Evolutionary conservation across 495 filamentous ascomycete species (phyloP).

Genomic region (Xylaria intraflava): DNA sequence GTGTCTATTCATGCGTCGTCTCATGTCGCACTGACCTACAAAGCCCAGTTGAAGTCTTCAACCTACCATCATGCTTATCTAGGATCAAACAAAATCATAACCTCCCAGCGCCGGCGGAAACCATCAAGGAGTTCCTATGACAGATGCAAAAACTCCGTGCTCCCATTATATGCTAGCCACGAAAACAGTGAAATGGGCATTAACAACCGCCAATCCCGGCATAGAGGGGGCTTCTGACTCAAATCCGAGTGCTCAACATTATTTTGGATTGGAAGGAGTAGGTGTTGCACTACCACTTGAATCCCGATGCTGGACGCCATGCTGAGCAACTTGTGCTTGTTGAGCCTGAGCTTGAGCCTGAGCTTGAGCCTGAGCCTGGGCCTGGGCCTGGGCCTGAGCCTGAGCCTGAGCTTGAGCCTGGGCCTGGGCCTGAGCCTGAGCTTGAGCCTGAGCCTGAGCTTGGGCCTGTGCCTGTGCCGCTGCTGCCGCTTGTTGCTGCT

Average conservation of each 20-base stretch:
- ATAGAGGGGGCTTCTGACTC: background rate
- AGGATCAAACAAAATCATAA: slow-evolving; percentile 1
- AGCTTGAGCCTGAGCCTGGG: slow-evolving; percentile 17
- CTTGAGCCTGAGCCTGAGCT: background rate
- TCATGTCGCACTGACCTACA: background rate
- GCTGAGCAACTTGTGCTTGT: slow-evolving; percentile 19
- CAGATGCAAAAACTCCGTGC: slow-evolving; percentile 2
- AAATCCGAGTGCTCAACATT: background rate
- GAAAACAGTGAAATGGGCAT: background rate
- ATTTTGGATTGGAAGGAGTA: slow-evolving; percentile 21
- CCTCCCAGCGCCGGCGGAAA: background rate
- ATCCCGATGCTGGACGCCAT: slow-evolving; percentile 30
- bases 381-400: slow-evolving; percentile 8
- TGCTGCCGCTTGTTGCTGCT: slow-evolving; percentile 37
- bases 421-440: background rate
- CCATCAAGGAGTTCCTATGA: background rate
- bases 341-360: slow-evolving; percentile 10
- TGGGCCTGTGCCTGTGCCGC: slow-evolving; percentile 19
- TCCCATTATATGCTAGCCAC: slow-evolving; percentile 1
- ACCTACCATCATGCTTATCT: background rate
- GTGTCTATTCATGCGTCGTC: slow-evolving; percentile 4
- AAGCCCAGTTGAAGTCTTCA: background rate
- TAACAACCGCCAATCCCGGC: background rate
- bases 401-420: background rate
- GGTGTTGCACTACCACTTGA: slow-evolving; percentile 40